These are phyloP conservation scores for Macrophomina tecta DNA, from an alignment of 2,329 filamentous ascomycete species.

Conservation along the genomic window DNA sequence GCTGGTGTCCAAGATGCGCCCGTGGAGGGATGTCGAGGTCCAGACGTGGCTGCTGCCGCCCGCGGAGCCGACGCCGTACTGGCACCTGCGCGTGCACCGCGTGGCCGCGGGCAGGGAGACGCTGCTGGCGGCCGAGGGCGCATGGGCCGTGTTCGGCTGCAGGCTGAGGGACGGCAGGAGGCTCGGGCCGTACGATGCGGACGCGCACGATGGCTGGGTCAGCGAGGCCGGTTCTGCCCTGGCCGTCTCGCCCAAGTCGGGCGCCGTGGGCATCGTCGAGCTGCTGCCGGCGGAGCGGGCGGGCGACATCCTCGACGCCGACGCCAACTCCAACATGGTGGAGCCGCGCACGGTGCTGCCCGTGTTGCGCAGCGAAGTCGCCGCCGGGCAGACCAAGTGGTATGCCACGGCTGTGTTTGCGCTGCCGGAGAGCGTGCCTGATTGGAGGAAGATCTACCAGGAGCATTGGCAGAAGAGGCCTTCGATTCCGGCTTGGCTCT, in stretches of 20 bases:
- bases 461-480: conserved; percentile 44
- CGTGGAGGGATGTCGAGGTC: conserved; percentile 71
- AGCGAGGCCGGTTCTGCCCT: conserved; percentile 34
- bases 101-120: conserved; percentile 62
- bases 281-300: conserved; percentile 57
- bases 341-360: conserved; percentile 76
- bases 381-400: conserved; percentile 65
- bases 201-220: conserved; percentile 49
- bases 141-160: conserved; percentile 72
- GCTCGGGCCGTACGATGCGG: conserved; percentile 51
- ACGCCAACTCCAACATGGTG: conserved; percentile 79
- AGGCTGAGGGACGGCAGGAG: conserved; percentile 63
- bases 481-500: conserved; percentile 36
- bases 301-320: conserved; percentile 67
- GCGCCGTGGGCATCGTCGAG: conserved; percentile 59
- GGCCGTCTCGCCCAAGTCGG: conserved; percentile 56
- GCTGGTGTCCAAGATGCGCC: conserved; percentile 72
- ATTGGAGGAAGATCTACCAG: conserved; percentile 27
- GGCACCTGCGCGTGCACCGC: conserved; percentile 71
- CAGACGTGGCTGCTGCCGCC: conserved; percentile 71
- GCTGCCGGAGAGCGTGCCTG: conserved; percentile 54
- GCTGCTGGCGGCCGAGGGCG: conserved; percentile 75
- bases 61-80: conserved; percentile 64
- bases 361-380: conserved; percentile 68
- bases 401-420: conserved; percentile 76